A percentile compares a stretch with the other conserved stretches of the same genome.
phyloP scores from a whole-genome alignment of 2,329 filamentous ascomycete genomes.

The Fusarium buharicum region DNA sequence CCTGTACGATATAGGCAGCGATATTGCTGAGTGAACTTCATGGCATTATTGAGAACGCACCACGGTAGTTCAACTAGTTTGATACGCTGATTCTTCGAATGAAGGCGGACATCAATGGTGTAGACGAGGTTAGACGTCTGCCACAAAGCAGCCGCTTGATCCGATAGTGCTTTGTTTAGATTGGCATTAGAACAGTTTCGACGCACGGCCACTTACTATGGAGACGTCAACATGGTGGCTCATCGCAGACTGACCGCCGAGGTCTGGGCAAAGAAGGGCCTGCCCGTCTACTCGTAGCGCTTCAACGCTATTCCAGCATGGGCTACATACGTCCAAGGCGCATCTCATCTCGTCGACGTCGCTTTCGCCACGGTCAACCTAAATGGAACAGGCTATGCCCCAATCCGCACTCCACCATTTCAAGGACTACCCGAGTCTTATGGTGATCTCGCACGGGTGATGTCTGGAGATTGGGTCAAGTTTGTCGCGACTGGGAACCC shows the following conservation, averaged over 20 bases:
- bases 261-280: slow-evolving; percentile 43
- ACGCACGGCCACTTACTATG: slow-evolving; percentile 23
- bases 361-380: slow-evolving; percentile 28
- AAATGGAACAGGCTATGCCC: slow-evolving; percentile 18
- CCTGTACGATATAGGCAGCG: no score
- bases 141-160: no score
- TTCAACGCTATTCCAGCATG: slow-evolving; percentile 26
- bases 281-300: slow-evolving; percentile 20
- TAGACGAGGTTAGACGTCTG: no score
- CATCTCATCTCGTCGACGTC: slow-evolving; percentile 22
- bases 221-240: slow-evolving; percentile 20
- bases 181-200: slow-evolving; percentile 19
- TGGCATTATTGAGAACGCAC: no score
- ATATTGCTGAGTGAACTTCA: no score
- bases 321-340: slow-evolving; percentile 21
- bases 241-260: slow-evolving; percentile 18
- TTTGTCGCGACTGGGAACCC: slow-evolving; percentile 22
- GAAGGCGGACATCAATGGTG: no score
- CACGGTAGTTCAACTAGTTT: no score
- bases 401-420: slow-evolving; percentile 19
- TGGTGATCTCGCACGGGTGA: slow-evolving; percentile 11
- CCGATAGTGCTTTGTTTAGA: no score
- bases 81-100: no score
- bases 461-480: slow-evolving; percentile 22
- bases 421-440: slow-evolving; percentile 13